Evolutionary conservation across 805 yeast genomes (phyloP), one percentile per base, ranked within the genome.

Genomic region (Barnettozyma sucrosica): DNA sequence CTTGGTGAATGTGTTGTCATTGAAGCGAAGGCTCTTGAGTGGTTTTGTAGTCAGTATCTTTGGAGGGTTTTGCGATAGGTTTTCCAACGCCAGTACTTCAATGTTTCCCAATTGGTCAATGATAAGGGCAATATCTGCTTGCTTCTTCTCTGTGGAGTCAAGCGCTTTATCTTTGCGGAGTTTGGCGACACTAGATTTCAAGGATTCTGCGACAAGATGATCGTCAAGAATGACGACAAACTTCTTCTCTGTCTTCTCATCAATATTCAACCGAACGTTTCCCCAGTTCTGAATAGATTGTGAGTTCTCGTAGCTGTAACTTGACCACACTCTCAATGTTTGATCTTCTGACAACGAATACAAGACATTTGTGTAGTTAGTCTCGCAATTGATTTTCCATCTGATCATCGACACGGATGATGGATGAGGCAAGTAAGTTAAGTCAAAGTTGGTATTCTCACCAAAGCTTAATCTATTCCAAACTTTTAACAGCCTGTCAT

Each of bases 391-490:
- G 18, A 33, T 21, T 51, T 79, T 75, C 90, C 92, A 85, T 47
- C 81, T 69, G 34, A 83, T 61, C 30, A 70, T 68, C 0, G 80
- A 71, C 0, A 89, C 79, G 45, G 72, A 72, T 1, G 72, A 59
- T 2, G 83, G 80, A 58, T 86, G 95, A n/a, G 78, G 73, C 20
- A 89, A 65, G 55, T 85, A 82, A 0, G 79, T 67, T 51, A 88
- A 67, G 55, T 85, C 93, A 61, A 88, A 89, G 24, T 74, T 72
- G 7, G 82, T 73, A 36, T 79, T 74, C 32, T 77, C 80, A 24
- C 75, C 89, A 57, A 81, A 86, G 7, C 84, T 76, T 7, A 80
- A 71, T 44, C 97, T 69, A 46, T 81, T 73, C 96, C 96, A 90
- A 2, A 88, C 70, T 59, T 87, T 88, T 25, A 87, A 80, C 13